Evolutionary conservation across 345 rosid genomes (phyloP), one percentile per base, ranked within the genome.

Genomic region (Acer campestre): DNA sequence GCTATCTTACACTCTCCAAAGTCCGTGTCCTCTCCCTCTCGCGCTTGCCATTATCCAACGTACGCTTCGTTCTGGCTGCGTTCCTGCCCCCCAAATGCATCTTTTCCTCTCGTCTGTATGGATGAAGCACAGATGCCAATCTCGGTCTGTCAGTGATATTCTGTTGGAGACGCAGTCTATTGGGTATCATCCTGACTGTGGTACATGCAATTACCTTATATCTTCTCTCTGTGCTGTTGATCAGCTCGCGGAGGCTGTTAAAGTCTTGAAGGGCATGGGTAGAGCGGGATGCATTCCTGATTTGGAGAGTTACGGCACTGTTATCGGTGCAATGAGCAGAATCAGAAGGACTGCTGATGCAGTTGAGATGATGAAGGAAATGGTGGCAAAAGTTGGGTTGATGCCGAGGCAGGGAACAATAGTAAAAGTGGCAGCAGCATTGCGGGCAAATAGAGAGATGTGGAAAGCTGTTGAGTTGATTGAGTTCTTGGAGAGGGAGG

Each of bases 171-270:
- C 91, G 99, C 81, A 80, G 67, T 40, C 85, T 35, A 89, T 92
- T 76, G 93, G 98, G 35, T 93, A 92, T 76, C 67, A 48, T 67
- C 97, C 97, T 8, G 97, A 92, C 61, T 77, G 87, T 22, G 89
- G 91, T 11, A 87, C 85, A 0, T 92, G 95, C 79, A 95, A 93
- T 74, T 95, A 90, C 27, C 61, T 91, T 25, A 22, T 92, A 22
- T 85, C 85, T 13, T 92, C 97, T 29, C 91, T 95, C 1, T 93
- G 92, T 78, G 90, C 84, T 44, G 90, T 90, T 83, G 95, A 89
- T 84, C 88, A 85, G 71, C 72, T 85, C 77, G 85, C 64, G 25
- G 98, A 95, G 80, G 99, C 97, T 4, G 82, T 84, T 64, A 78
- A 82, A 78, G 86, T 93, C 75, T 81, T 93, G 79, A 89, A 84